phyloP scores from a whole-genome alignment of 495 filamentous ascomycete genomes.

The Bacidia rubella region DNA sequence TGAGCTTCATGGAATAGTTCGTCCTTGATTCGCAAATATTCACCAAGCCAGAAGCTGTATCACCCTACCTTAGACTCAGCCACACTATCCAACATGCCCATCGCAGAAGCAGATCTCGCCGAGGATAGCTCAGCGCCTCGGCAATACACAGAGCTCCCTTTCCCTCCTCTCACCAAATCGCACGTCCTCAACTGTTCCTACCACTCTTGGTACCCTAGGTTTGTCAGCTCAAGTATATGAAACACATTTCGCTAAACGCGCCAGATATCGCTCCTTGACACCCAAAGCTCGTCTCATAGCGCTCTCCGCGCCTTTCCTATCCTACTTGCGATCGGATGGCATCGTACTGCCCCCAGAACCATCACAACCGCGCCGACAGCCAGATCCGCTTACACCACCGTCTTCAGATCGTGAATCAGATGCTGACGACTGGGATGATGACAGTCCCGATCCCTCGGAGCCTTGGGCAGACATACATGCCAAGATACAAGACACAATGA shows the following conservation, averaged over 20 bases:
- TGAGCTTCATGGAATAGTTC: too few relatives aligned
- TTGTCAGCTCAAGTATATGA: constrained; percentile 17
- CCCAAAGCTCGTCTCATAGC: constrained; percentile 78
- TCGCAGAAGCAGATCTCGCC: constrained; percentile 3
- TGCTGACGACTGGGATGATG: constrained; percentile 26
- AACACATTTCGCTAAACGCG: constrained; percentile 10
- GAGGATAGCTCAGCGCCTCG: constrained; percentile 1
- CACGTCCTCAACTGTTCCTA: constrained; percentile 94
- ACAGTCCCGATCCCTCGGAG: constrained; percentile 37
- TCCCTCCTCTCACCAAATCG: constrained; percentile 65
- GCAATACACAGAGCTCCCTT: constrained; percentile 40
- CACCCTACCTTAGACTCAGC: too few relatives aligned
- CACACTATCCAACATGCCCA: constrained; percentile 2
- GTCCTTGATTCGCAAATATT: too few relatives aligned
- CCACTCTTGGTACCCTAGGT: constrained; percentile 77
- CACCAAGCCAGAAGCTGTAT: too few relatives aligned
- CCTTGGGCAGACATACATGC: constrained; percentile 61
- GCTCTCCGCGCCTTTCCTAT: constrained; percentile 57
- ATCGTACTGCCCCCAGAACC: constrained; percentile 64
- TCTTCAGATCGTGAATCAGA: constrained; percentile 27
- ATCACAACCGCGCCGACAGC: background rate
- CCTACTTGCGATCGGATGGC: constrained; percentile 83
- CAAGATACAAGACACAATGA: constrained; percentile 59
- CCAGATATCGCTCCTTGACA: constrained; percentile 61
- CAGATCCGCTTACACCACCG: constrained; percentile 13